Evolutionary conservation across 2,329 filamentous ascomycete species (phyloP), one percentile per base, ranked within the genome.

Genomic region (Penicillium nordicum): DNA sequence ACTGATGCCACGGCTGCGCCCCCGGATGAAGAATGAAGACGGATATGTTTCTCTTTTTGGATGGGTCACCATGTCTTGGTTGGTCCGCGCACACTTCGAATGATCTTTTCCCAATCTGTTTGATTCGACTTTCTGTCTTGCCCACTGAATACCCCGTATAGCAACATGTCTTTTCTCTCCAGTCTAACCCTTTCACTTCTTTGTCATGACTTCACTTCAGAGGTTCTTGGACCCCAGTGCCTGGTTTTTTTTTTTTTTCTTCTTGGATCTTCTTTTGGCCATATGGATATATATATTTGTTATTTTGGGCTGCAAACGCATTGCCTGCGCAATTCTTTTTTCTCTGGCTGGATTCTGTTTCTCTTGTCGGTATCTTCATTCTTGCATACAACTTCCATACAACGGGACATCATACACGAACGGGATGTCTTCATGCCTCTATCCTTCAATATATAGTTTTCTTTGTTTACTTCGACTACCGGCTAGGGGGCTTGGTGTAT

Each of bases 101-200:
- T 21, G 25, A 23, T 61, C 23, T 57, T 60, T 60, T 57, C 53
- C 16, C 55, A 59, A 29, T n/a, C 9, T 49, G 12, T 64, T 61
- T 66, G 63, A 60, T 59, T 63, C 54, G 55, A 63, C 59, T 62
- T 49, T 53, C 44, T 65, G 52, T 64, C 57, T 62, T 58, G 59
- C 58, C 57, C 51, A 60, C 61, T 63, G 69, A 68, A 71, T 72
- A 72, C 69, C 69, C 69, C 64, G 55, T 62, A 60, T 67, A 67
- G 65, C 64, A 66, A 62, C 47, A 38, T 57, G 38, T 58, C 41
- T 56, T 58, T 50, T 36, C 36, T 53, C 51, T 42, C 34, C 25
- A 18, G 18, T 51, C 34, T 18, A 12, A 12, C 21, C 18, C 16
- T 52, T 50, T 29, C 32, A 23, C 43, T 16, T 49, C 32, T 21